phyloP scores from a whole-genome alignment of 805 yeast species.

The Sungouiella blattae region DNA sequence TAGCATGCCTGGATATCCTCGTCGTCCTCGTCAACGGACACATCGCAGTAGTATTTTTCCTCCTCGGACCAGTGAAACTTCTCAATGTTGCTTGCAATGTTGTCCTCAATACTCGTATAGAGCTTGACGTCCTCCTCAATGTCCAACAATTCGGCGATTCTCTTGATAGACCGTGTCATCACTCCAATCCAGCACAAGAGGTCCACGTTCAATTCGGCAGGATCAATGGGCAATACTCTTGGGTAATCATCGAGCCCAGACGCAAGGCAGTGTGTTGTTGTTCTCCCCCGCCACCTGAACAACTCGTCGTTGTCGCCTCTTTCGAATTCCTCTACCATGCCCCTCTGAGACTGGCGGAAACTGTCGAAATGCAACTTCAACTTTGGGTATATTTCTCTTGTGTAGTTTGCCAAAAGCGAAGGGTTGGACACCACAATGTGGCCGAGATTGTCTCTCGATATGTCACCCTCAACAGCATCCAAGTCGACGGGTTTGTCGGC shows the following conservation, averaged over 20 bases:
- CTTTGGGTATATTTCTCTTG: constrained; percentile 68
- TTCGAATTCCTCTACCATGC: constrained; percentile 68
- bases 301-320: constrained; percentile 54
- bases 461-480: constrained; percentile 14
- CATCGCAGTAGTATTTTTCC: constrained; percentile 73
- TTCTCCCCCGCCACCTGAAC: constrained; percentile 92
- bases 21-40: constrained; percentile 70
- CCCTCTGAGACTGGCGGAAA: constrained; percentile 80
- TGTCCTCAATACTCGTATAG: constrained; percentile 51
- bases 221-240: constrained; percentile 72
- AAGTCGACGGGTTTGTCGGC: constrained; percentile 5
- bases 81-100: constrained; percentile 63
- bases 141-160: constrained; percentile 63
- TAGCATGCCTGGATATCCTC: constrained; percentile 70
- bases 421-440: constrained; percentile 56
- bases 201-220: constrained; percentile 89
- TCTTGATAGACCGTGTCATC: constrained; percentile 79
- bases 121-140: constrained; percentile 53
- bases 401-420: constrained; percentile 55
- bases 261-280: constrained; percentile 79
- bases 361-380: constrained; percentile 75
- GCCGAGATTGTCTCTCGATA: constrained; percentile 32
- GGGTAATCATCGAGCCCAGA: constrained; percentile 97
- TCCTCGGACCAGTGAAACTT: constrained; percentile 76
- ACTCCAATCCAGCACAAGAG: constrained; percentile 90